Evolutionary conservation across 2,329 filamentous ascomycete species (phyloP).

Genomic region (Scorias spongiosa): DNA sequence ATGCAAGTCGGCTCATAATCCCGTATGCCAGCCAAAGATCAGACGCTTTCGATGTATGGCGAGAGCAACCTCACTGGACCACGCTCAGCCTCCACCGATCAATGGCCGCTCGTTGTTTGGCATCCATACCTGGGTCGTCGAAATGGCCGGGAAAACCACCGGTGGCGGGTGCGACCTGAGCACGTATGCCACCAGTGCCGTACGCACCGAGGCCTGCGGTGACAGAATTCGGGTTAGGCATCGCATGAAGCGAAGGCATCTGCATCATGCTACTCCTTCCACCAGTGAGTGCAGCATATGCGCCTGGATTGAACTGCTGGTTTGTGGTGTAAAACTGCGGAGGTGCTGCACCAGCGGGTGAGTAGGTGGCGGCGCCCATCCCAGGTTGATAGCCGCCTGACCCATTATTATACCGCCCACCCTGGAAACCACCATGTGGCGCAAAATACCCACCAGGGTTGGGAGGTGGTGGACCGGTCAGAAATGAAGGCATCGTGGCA

Average conservation of each 20-base stretch:
- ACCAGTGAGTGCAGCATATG: slow-evolving; percentile 1
- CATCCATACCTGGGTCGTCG: slow-evolving; percentile 21
- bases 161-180: not conserved
- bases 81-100: slow-evolving; percentile 42
- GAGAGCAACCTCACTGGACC: slow-evolving; percentile 5
- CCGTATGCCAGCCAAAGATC: too few relatives aligned
- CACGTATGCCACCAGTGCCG: not conserved
- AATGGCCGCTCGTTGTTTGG: slow-evolving; percentile 39
- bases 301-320: slow-evolving; percentile 1
- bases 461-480: not conserved
- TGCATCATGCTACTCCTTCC: slow-evolving; percentile 1
- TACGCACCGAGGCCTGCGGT: not conserved
- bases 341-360: not conserved
- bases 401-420: not conserved
- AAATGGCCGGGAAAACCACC: not conserved
- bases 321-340: slow-evolving; percentile 6
- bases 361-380: not conserved
- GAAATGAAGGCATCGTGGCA: slow-evolving; percentile 8
- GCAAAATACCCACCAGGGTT: slow-evolving; percentile 11
- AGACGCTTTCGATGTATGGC: too few relatives aligned
- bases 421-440: not conserved
- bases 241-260: not conserved
- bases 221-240: not conserved
- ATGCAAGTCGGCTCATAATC: too few relatives aligned
- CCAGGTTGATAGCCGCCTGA: not conserved